Evolutionary conservation across 2,329 filamentous ascomycete species (phyloP), one percentile per base, ranked within the genome.

Genomic region (Hyphodiscus sp.): DNA sequence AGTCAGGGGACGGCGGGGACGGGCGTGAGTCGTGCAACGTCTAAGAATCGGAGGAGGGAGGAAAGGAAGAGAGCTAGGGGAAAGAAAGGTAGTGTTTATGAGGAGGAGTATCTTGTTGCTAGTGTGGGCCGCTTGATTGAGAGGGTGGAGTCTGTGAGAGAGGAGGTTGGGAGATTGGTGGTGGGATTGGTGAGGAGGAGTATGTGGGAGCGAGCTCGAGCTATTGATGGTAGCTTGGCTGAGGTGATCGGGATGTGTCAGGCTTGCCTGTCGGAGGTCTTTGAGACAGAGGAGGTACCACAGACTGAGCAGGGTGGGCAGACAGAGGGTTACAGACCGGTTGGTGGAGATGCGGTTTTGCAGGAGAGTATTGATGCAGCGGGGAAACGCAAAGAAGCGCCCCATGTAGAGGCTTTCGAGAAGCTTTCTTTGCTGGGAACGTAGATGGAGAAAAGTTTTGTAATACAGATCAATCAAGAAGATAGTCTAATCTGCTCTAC

Each of bases 71-170:
- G 92, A 16, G 94, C 94, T 0, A 78, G 90, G 8, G 94, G 94
- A 20, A 92, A 96, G 69, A 97, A 97, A 75, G 94, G 94, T 11
- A 96, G 89, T 16, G 89, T 99, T 5, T 99, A 99, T 70, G 94
- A 99, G 70, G 92, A 97, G 67, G 94, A 97, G 70, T 99, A 99
- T 69, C 80, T 99, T 5, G 85, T 96, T 54, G 94, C 91, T 69
- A 92, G 86, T 61, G 84, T 97, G 38, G 81, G 86, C 13, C 78
- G 94, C 20, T 77, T 99, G 33, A 81, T 96, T 15, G 90, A 95
- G 68, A 79, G 91, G 38, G 82, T 96, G 20, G 90, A 91, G 68
- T 76, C 76, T 20, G 79, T 86, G 2, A 79, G 83, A 49, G 77
- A 81, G 0, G 94, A 99, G 68, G 81, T 89, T 0, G 79, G 83